phyloP scores from a whole-genome alignment of 805 yeast genomes.

The Barnettozyma vustinii region DNA sequence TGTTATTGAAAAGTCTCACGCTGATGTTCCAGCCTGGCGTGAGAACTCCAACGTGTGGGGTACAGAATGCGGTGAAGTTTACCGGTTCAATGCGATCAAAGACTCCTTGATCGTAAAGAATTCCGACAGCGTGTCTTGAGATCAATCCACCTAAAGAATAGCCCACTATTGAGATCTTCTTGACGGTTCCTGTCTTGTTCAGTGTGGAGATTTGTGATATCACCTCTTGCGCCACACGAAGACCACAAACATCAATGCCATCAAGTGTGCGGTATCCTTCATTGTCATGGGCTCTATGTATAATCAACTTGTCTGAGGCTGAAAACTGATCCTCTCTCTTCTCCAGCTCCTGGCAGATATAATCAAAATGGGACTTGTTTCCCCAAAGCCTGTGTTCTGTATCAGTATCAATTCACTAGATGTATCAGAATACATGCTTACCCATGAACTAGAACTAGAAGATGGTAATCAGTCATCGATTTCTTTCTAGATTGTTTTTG shows the following conservation, averaged over 20 bases:
- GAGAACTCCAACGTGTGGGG: conserved; percentile 66
- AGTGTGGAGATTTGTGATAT: conserved; percentile 29
- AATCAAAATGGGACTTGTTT: conserved; percentile 57
- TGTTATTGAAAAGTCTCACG: conserved; percentile 50
- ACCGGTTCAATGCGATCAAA: conserved; percentile 54
- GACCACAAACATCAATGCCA: conserved; percentile 82
- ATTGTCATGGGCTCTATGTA: conserved; percentile 21
- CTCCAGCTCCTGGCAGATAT: conserved; percentile 45
- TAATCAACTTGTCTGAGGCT: conserved; percentile 12
- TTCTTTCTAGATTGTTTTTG: neutral
- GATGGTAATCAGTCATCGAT: conserved; percentile 8
- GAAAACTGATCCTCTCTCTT: conserved; percentile 21
- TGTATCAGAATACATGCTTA: neutral
- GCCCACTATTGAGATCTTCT: conserved; percentile 70
- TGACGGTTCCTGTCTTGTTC: conserved; percentile 34
- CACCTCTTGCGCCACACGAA: conserved; percentile 68
- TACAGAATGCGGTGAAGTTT: conserved; percentile 54
- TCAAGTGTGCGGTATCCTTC: conserved; percentile 74
- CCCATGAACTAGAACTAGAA: conserved; percentile 15
- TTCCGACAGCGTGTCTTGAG: conserved; percentile 71
- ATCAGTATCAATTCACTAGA: neutral
- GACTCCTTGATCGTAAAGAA: conserved; percentile 47
- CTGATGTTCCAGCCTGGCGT: conserved; percentile 52
- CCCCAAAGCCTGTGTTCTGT: conserved; percentile 62
- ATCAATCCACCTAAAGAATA: conserved; percentile 85